Evolutionary conservation across 768 basidiomycete species (phyloP), one percentile per base, ranked within the genome.

Genomic region (Rhizopogon vesiculosus): DNA sequence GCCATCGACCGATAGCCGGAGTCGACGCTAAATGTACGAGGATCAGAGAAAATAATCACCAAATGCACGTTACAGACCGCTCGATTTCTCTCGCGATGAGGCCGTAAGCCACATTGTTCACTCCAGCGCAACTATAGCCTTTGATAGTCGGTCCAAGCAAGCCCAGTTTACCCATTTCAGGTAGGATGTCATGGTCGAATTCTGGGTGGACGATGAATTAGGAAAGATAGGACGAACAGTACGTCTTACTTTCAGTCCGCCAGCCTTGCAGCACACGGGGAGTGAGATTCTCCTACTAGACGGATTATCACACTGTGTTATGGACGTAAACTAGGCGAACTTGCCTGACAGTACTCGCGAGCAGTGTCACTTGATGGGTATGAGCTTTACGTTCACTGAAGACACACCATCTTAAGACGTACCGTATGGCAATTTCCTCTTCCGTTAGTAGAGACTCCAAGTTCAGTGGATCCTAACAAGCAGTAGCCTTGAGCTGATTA

Each of bases 1-100:
- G 93, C 86, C 5, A 87, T 95, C 5, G 92, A 95, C 22, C 96
- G 89, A 66, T 98, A 98, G 0, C 96, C 96, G 2, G 95, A 98
- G 67, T 99, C 96, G 39, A 98, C 86, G 59, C 96, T 93, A 62
- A 0, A 51, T 55, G 55, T 13, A 15, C 5, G 25, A n/a, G 39
- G 18, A 18, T 35, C 3, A 48, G 28, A 16, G 10, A 29, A 10
- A 16, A 29, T 15, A 5, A 22, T 13, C 15, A n/a, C n/a, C 6
- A 50, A 48, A 53, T 1, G 6, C 8, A 5, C 25, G 10, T 16
- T 15, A 63, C 74, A n/a, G 39, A 87, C 90, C 15, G 84, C 87
- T 22, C 95, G 93, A 98, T 87, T 69, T 98, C 96, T 40, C 96
- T 78, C 3, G 93, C 91, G 63, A 98, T 90, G 28, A 98, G 78